phyloP scores from a whole-genome alignment of 306 rosid species.

The Carpinus viminea region DNA sequence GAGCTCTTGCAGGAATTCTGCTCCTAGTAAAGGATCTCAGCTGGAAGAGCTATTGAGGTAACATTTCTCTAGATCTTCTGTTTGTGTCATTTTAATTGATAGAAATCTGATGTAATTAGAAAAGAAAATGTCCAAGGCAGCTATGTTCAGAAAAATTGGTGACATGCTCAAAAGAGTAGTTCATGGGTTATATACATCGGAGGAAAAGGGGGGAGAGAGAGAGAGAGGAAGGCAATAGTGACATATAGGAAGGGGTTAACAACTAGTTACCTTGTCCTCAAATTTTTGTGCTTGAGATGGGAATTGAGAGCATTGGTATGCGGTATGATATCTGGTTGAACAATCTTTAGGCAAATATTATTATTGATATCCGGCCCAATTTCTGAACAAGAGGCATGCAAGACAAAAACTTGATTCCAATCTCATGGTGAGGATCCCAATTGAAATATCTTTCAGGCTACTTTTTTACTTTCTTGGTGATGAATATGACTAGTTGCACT shows the following conservation, averaged over 20 bases:
- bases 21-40: conserved; percentile 48
- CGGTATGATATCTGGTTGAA: no score
- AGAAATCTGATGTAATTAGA: conserved; percentile 13
- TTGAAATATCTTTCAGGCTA: not conserved
- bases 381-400: no score
- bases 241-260: no score
- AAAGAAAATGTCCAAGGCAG: not conserved
- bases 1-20: conserved; percentile 54
- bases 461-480: not conserved
- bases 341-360: no score
- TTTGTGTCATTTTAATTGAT: conserved; percentile 9
- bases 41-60: conserved; percentile 85
- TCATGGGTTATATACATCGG: not conserved
- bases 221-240: not conserved
- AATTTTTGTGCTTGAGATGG: no score
- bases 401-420: not conserved
- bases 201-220: not conserved
- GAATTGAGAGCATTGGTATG: no score
- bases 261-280: no score
- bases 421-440: not conserved
- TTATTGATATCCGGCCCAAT: no score
- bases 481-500: no score
- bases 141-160: not conserved
- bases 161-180: not conserved
- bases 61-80: conserved; percentile 16